Evolutionary conservation across 2,329 filamentous ascomycete genomes (phyloP).

Genomic region (Chaetomiaceae sp.): DNA sequence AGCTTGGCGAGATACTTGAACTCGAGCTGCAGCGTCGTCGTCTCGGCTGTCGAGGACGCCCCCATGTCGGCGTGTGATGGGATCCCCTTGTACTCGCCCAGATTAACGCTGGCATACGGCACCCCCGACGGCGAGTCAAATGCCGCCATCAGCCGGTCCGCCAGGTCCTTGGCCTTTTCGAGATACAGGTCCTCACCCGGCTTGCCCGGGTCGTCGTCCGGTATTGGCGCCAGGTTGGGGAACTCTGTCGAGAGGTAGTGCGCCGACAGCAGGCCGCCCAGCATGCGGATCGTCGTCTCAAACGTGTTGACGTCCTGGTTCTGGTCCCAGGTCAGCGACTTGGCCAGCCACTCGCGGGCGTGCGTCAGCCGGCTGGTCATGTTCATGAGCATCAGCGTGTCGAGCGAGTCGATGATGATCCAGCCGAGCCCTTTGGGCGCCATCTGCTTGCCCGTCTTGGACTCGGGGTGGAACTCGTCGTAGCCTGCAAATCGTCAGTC

Average conservation of each 20-base stretch:
- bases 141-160: conserved; percentile 78
- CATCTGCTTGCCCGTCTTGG: conserved; percentile 79
- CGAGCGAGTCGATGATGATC: conserved; percentile 95
- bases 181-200: conserved; percentile 88
- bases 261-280: conserved; percentile 86
- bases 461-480: conserved; percentile 82
- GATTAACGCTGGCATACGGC: conserved; percentile 84
- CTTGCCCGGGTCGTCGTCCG: conserved; percentile 65
- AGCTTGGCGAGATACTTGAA: conserved; percentile 96
- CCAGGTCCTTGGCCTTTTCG: conserved; percentile 91
- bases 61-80: conserved; percentile 79
- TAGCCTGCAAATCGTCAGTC: conserved; percentile 48
- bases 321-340: conserved; percentile 78
- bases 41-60: conserved; percentile 90
- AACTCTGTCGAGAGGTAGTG: conserved; percentile 89
- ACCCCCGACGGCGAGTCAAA: conserved; percentile 85
- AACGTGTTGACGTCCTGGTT: conserved; percentile 96
- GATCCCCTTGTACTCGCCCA: conserved; percentile 71
- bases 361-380: conserved; percentile 78
- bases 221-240: conserved; percentile 71
- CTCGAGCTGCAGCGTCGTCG: conserved; percentile 87
- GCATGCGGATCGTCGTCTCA: conserved; percentile 96
- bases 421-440: conserved; percentile 84
- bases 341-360: conserved; percentile 84
- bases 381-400: conserved; percentile 99